These are phyloP conservation scores for Dictyostelium discoideum DNA, from an alignment of 78 protist genomes.

Conservation along the genomic window DNA sequence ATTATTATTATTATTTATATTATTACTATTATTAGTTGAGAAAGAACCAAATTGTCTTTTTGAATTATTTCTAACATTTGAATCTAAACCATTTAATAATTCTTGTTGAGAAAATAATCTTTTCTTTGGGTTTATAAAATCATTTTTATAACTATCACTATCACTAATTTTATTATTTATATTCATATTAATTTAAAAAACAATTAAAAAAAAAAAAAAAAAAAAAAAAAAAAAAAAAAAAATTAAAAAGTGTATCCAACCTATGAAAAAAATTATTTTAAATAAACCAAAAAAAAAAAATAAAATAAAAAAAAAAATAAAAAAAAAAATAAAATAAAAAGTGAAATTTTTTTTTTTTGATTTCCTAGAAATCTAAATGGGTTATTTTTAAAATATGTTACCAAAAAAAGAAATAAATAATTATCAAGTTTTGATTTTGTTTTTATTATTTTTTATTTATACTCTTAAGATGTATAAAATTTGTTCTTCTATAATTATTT, in stretches of 20 bases:
- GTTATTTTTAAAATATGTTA: no score
- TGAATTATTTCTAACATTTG: constrained; percentile 32
- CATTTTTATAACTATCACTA: not conserved
- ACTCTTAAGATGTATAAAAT: no score
- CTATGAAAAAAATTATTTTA: no score
- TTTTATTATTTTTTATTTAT: not conserved
- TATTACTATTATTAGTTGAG: not conserved
- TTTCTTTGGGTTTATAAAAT: constrained; percentile 6
- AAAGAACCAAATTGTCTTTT: constrained; percentile 56
- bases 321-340: no score
- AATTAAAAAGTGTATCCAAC: not conserved
- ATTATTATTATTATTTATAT: not conserved
- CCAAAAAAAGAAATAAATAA: no score
- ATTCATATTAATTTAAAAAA: not conserved
- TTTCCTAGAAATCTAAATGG: no score
- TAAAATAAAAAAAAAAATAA: no score
- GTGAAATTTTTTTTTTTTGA: no score
- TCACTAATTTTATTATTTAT: not conserved
- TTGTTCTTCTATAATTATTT: not conserved
- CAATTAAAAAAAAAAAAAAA: not conserved
- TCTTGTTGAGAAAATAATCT: constrained; percentile 48
- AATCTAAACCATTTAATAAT: constrained; percentile 24
- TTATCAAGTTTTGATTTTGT: not conserved
- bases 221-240: not conserved
- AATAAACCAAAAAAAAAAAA: no score